Percentiles rank a stretch among this genome's conserved stretches.
Conservation (phyloP, 2,329 filamentous ascomycete genomes). For the Cladosporium oxysporum region DNA sequence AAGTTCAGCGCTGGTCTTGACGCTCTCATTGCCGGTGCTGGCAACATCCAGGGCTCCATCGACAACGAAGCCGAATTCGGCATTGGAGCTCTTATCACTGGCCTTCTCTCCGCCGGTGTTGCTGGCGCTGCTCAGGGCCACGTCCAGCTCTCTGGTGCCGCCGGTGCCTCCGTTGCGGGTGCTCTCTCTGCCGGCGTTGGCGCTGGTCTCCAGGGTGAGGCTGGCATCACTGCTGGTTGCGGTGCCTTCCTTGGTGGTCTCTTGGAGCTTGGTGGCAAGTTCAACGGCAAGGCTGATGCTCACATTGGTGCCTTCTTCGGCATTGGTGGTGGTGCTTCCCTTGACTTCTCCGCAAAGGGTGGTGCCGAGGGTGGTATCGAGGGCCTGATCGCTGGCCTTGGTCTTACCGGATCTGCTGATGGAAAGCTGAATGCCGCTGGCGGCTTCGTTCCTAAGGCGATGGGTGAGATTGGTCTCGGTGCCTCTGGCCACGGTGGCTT, state of each 20-base stretch:
- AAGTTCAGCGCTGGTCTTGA: conserved; percentile 17
- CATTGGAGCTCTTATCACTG: conserved; percentile 15
- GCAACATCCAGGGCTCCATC: conserved; percentile 17
- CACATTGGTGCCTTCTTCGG: conserved; percentile 14
- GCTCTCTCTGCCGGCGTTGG: conserved; percentile 12
- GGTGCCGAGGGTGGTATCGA: conserved; percentile 10
- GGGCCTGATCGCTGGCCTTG: conserved; percentile 17
- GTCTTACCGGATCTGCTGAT: conserved; percentile 14
- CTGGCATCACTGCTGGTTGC: conserved; percentile 7
- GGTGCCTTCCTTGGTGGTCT: conserved; percentile 19
- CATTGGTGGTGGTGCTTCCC: background rate
- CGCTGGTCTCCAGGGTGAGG: background rate
- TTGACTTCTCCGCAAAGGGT: background rate
- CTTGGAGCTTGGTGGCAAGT: conserved; percentile 11
- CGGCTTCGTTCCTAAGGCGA: conserved; percentile 13
- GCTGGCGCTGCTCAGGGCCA: conserved; percentile 10
- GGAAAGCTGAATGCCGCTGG: conserved; percentile 12
- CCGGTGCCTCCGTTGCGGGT: background rate
- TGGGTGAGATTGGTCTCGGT: conserved; percentile 17
- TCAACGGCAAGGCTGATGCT: conserved; percentile 10
- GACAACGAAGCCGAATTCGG: conserved; percentile 16
- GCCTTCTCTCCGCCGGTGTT: conserved; percentile 15
- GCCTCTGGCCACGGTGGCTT: conserved; percentile 9
- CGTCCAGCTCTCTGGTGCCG: conserved; percentile 1
- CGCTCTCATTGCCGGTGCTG: conserved; percentile 6